Evolutionary conservation across 345 rosid genomes (phyloP), one percentile per base, ranked within the genome.

Genomic region (Bretschneidera sinensis): DNA sequence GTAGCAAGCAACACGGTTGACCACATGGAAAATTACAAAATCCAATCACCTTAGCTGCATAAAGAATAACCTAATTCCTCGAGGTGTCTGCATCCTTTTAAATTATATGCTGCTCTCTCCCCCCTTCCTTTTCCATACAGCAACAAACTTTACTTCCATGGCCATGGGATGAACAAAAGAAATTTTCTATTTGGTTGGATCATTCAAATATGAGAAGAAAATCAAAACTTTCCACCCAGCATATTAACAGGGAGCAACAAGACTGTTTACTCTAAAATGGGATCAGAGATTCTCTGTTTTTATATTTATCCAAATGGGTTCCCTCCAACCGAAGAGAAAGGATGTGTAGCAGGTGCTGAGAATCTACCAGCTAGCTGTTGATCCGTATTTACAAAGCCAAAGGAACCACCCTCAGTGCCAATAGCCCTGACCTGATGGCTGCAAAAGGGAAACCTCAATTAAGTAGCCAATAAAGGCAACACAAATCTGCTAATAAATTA

Each of bases 231-330:
- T 73, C 60, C 28, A 68, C 68, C 70, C 54, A 43, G 59, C n/a
- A 45, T 54, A 63, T 54, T 48, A 58, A 51, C 45, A 47, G 57
- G 68, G 51, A 61, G 81, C 79, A 81, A 63, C 79, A 65, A 66
- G 80, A 51, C 50, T 81, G 80, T 77, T 67, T 62, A 64, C 33
- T 51, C 45, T 43, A 35, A 57, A 16, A 24, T 24, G 10, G 59
- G 51, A 25, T 54, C 43, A 51, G 34, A 24, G 67, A 63, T 21
- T 39, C 19, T 54, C 47, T 56, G 21, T 31, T 58, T 66, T 54
- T 25, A 17, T 20, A 19, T 63, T 81, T 75, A 85, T 45, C 87
- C 88, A 65, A 83, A 83, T n/a, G 95, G 88, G 74, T 83, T 87
- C 23, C 88, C 85, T 51, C 91, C 81, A 18, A 65, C 71, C n/a